These are phyloP conservation scores for Fagus crenata DNA, from an alignment of 306 rosid species.

Conservation along the genomic window DNA sequence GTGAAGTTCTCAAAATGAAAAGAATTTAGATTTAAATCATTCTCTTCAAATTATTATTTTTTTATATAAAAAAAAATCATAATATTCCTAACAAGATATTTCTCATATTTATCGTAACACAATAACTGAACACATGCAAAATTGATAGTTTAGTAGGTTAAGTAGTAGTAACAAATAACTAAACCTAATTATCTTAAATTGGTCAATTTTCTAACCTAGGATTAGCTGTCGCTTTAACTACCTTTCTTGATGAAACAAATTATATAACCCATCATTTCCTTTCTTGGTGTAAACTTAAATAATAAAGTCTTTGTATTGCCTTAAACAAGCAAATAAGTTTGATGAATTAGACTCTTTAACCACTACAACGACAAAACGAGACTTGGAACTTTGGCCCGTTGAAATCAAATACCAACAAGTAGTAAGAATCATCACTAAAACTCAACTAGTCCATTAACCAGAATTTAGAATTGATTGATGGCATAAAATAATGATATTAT, in stretches of 20 bases:
- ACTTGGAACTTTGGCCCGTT: neutral
- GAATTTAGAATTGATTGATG: neutral
- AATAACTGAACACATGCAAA: too few species aligned
- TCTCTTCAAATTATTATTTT: neutral
- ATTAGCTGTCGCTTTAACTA: constrained; percentile 20
- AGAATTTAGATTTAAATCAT: too few species aligned
- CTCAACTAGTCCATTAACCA: neutral
- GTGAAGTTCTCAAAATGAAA: too few species aligned
- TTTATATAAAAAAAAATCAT: too few species aligned
- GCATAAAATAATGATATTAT: neutral
- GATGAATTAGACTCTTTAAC: constrained; percentile 23
- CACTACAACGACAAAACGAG: neutral
- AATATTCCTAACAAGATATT: too few species aligned
- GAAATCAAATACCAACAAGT: too few species aligned
- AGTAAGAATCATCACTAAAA: too few species aligned
- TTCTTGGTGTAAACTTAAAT: constrained; percentile 27
- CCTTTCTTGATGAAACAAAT: neutral
- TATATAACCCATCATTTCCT: constrained; percentile 43
- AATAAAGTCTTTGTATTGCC: constrained; percentile 5
- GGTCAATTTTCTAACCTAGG: constrained; percentile 35
- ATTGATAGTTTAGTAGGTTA: neutral
- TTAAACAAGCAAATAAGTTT: constrained; percentile 23
- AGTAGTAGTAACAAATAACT: neutral
- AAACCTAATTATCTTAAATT: neutral
- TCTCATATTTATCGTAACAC: too few species aligned